These are phyloP conservation scores for Candida ulmi DNA, from an alignment of 805 yeast genomes.

Conservation along the genomic window DNA sequence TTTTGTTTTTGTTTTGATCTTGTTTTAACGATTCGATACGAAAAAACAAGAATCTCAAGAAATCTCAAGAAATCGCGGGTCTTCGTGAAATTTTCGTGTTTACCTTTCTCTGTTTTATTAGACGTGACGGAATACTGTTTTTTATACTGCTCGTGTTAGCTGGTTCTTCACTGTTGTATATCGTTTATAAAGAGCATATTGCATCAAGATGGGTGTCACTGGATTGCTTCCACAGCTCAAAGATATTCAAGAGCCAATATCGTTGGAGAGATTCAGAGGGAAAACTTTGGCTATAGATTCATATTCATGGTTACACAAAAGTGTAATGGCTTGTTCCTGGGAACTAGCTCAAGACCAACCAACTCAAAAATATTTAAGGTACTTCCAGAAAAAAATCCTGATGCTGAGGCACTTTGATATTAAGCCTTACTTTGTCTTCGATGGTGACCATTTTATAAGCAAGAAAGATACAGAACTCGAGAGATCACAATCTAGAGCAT, in stretches of 20 bases:
- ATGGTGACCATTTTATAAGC: slow-evolving; percentile 82
- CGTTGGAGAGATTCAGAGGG: slow-evolving; percentile 61
- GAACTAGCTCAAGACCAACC: slow-evolving; percentile 70
- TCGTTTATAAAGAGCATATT: background rate
- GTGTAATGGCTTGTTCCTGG: slow-evolving; percentile 75
- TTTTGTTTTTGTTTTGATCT: background rate
- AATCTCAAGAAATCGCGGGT: too few relatives aligned
- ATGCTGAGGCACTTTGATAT: slow-evolving; percentile 64
- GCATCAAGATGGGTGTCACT: slow-evolving; percentile 70
- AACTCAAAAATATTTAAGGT: slow-evolving; percentile 67
- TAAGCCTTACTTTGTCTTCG: slow-evolving; percentile 85
- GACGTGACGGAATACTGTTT: too few relatives aligned
- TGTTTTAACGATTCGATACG: background rate
- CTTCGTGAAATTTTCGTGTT: too few relatives aligned
- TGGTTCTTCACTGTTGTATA: background rate
- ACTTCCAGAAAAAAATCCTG: slow-evolving; percentile 58
- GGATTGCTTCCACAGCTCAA: slow-evolving; percentile 79
- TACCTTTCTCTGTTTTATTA: too few relatives aligned
- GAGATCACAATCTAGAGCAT: slow-evolving; percentile 51
- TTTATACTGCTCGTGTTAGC: background rate
- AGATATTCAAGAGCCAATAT: slow-evolving; percentile 57
- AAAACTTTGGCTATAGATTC: slow-evolving; percentile 88
- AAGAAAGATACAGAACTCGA: slow-evolving; percentile 69
- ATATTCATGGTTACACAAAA: slow-evolving; percentile 93
- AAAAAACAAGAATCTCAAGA: too few relatives aligned